phyloP scores from a whole-genome alignment of 331 rosid species.

The Malus hybrid region DNA sequence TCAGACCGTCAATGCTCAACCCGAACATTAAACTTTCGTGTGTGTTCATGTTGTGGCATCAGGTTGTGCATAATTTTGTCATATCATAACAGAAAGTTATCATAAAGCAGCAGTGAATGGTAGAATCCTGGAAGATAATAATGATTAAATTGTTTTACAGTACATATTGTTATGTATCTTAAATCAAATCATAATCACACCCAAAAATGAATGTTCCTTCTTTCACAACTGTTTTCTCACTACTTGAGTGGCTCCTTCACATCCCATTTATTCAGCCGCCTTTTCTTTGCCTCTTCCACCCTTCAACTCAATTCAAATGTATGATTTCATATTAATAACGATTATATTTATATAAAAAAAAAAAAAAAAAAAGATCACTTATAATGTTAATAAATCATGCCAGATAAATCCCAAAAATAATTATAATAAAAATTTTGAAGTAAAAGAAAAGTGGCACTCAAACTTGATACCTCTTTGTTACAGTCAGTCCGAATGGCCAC shows the following conservation, averaged over 20 bases:
- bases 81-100: no score
- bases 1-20: neutral
- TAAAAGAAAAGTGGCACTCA: neutral
- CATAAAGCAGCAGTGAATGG: neutral
- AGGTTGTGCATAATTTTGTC: neutral
- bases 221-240: neutral
- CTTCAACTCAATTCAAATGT: slow-evolving; percentile 15
- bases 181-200: neutral
- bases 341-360: no score
- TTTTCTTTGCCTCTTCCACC: slow-evolving; percentile 36
- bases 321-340: no score
- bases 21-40: neutral
- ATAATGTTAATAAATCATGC: neutral
- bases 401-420: neutral
- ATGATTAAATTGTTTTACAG: neutral
- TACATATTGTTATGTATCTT: neutral
- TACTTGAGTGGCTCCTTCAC: neutral
- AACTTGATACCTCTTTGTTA: slow-evolving; percentile 50
- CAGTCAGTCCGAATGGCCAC: slow-evolving; percentile 61
- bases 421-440: neutral
- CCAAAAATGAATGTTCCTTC: neutral
- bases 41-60: no score
- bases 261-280: slow-evolving; percentile 35
- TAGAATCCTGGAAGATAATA: neutral
- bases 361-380: neutral